These are phyloP conservation scores for Auricularia heimuer DNA, from an alignment of 768 basidiomycete genomes.

Conservation along the genomic window DNA sequence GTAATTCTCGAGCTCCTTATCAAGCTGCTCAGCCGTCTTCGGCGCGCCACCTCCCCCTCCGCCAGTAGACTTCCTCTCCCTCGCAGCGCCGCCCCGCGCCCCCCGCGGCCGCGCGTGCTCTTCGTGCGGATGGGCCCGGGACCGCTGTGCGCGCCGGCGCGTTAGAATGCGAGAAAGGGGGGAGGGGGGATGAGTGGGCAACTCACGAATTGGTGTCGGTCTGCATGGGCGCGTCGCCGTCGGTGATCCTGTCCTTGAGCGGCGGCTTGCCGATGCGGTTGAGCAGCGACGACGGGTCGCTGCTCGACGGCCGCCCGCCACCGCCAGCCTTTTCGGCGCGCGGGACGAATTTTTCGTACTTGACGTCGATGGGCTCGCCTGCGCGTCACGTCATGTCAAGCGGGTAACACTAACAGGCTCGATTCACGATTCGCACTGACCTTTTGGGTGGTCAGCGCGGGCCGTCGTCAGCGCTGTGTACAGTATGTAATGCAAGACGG, in stretches of 20 bases:
- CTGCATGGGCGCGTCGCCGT: background rate
- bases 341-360: constrained; percentile 35
- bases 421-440: no score
- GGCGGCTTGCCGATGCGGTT: constrained; percentile 69
- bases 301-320: constrained; percentile 34
- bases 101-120: constrained; percentile 23
- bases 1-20: constrained; percentile 66
- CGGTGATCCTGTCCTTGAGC: constrained; percentile 42
- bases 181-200: background rate
- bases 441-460: no score
- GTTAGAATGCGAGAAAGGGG: constrained; percentile 30
- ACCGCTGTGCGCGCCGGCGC: constrained; percentile 19
- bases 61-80: constrained; percentile 6
- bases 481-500: no score
- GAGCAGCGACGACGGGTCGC: constrained; percentile 49
- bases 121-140: constrained; percentile 26
- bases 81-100: constrained; percentile 18
- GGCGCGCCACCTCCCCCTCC: constrained; percentile 31
- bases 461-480: no score
- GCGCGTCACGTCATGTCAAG: background rate
- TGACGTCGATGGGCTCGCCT: constrained; percentile 75
- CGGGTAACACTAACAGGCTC: no score
- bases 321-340: constrained; percentile 27
- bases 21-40: constrained; percentile 74
- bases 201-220: background rate